Base-by-base conservation (phyloP, 495 filamentous ascomycete genomes). In the Cercophora newfieldiana region DNA sequence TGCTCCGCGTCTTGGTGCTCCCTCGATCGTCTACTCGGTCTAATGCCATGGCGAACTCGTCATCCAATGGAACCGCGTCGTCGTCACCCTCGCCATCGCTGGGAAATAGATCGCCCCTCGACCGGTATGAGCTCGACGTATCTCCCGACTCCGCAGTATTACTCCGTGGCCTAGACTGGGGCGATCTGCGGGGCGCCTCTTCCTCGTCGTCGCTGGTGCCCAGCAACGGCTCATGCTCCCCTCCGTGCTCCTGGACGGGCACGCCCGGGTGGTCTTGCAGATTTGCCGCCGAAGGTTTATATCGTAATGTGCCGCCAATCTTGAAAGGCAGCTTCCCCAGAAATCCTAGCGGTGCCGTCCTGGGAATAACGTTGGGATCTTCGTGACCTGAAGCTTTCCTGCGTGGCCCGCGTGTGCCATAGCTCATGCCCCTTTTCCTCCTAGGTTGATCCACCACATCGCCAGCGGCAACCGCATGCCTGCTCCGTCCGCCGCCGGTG, bases 351-450 rank as follows among this genome's bases (percentile, higher is more conserved):
- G 91, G 85, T 29, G 88, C 93, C 25, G 92, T 93, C 69, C 88
- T 90, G 1, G 95, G 93, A 65, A 98, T 97, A 16, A 97, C 88
- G 19, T 93, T 97, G 3, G 93, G 93, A 73, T 98, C 94, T 49
- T 88, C 81, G 31, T 91, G 87, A 16, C 83, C 82, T 14, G 85
- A 81, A n/a, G 82, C 84, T 71, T 91, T 96, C 76, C 89, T 88
- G 70, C 89, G 87, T 67, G 88, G 81, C 14, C 89, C 81, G 30
- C 87, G 83, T 33, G 90, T 89, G 12, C 92, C 92, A 72, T 97
- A 97, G 77, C 89, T 96, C 94, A 97, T 97, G 60, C 88, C 89
- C 61, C 90, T 79, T 74, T 89, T 91, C 64, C 89, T 80, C 47
- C 82, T 86, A 44, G 93, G 91, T 74, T 94, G 91, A 37, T 90